phyloP scores from a whole-genome alignment of 2,329 filamentous ascomycete genomes.

The Talaromyces verruculosus region DNA sequence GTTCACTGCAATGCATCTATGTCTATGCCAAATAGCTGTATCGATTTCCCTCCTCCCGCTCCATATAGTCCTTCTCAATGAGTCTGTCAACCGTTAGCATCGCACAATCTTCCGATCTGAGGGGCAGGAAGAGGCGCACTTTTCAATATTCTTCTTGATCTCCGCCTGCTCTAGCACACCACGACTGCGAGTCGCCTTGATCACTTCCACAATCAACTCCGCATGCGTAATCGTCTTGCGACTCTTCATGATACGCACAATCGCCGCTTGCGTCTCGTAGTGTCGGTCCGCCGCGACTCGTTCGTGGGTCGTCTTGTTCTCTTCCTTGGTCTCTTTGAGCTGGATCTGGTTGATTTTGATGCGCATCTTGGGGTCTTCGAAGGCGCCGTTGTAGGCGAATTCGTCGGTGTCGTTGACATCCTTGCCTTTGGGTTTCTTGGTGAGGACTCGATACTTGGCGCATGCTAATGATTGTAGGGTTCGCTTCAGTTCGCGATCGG shows the following conservation, averaged over 20 bases:
- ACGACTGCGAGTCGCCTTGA: constrained; percentile 81
- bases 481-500: constrained; percentile 75
- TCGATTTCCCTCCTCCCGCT: constrained; percentile 66
- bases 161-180: constrained; percentile 81
- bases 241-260: constrained; percentile 96
- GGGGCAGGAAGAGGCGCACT: constrained; percentile 55
- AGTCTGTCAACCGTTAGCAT: constrained; percentile 54
- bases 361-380: constrained; percentile 77
- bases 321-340: constrained; percentile 89
- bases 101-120: neutral
- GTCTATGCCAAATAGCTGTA: constrained; percentile 66
- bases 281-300: constrained; percentile 84
- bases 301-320: constrained; percentile 92
- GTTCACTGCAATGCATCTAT: neutral
- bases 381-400: constrained; percentile 76
- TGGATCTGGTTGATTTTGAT: constrained; percentile 99
- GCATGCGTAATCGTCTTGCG: constrained; percentile 81
- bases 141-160: constrained; percentile 97
- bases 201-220: constrained; percentile 89
- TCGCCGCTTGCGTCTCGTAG: constrained; percentile 94
- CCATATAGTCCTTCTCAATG: constrained; percentile 92
- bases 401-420: constrained; percentile 78
- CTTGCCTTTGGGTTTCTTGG: constrained; percentile 79
- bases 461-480: constrained; percentile 95
- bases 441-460: constrained; percentile 78